Percentiles rank a stretch among this genome's conserved stretches.
phyloP scores from a whole-genome alignment of 768 basidiomycete genomes.

The Collybiopsis luxurians region DNA sequence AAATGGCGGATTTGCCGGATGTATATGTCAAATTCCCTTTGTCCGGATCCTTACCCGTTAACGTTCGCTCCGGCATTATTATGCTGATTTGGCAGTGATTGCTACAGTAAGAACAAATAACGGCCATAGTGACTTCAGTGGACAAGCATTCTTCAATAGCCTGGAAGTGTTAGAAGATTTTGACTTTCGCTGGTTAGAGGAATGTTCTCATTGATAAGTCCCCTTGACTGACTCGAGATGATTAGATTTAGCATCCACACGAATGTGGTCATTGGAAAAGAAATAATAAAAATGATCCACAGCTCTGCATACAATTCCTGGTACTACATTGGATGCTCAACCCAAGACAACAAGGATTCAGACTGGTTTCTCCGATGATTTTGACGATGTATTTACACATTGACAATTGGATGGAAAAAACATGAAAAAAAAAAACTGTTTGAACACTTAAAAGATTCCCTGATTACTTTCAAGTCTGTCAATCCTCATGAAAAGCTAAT shows the following conservation, averaged over 20 bases:
- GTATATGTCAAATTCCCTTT: not conserved
- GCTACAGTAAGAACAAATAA: not conserved
- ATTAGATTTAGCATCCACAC: not conserved
- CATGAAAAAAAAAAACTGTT: no score
- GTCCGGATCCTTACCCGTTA: not conserved
- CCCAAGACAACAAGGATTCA: constrained; percentile 19
- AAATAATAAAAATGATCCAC: constrained; percentile 16
- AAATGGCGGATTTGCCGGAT: constrained; percentile 9
- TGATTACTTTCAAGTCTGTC: no score
- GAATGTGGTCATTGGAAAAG: constrained; percentile 14
- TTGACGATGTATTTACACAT: constrained; percentile 20
- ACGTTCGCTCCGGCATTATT: not conserved
- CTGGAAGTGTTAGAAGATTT: not conserved
- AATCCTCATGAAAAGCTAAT: no score
- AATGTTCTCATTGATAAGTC: no score
- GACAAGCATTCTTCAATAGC: not conserved
- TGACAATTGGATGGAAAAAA: no score
- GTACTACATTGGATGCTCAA: constrained; percentile 21
- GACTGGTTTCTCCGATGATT: constrained; percentile 18
- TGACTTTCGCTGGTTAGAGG: not conserved
- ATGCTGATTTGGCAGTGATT: not conserved
- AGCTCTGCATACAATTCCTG: constrained; percentile 11
- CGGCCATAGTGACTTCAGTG: not conserved
- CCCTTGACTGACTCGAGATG: no score
- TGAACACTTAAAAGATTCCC: no score